Evolutionary conservation across 805 yeast species (phyloP).

Genomic region (Nakazawaea siamensis): DNA sequence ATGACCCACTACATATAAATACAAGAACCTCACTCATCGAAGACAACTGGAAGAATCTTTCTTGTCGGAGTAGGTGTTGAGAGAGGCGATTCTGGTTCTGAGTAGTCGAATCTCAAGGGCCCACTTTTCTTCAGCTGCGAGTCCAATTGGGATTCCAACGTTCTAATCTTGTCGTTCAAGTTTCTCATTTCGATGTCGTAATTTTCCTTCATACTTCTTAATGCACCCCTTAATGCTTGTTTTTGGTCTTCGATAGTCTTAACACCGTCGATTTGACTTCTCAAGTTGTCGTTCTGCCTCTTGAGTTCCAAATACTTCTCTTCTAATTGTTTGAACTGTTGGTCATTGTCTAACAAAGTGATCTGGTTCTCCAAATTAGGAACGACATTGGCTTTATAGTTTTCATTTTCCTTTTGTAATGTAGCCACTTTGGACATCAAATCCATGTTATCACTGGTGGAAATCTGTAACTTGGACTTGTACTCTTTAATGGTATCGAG

Average conservation of each 20-base stretch:
- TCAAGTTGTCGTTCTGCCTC: constrained; percentile 22
- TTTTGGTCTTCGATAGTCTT: constrained; percentile 20
- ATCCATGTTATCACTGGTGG: constrained; percentile 25
- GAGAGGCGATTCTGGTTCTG: background rate
- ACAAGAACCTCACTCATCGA: constrained; percentile 12
- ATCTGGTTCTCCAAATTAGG: constrained; percentile 39
- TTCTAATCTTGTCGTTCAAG: constrained; percentile 17
- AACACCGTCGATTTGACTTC: constrained; percentile 13
- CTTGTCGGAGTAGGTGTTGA: constrained; percentile 9
- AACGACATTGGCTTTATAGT: constrained; percentile 31
- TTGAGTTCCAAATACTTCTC: constrained; percentile 21
- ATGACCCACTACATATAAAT: too few species aligned
- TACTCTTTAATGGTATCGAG: constrained; percentile 40
- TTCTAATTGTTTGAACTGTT: constrained; percentile 14
- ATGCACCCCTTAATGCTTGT: constrained; percentile 22
- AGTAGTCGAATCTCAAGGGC: background rate
- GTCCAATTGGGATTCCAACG: constrained; percentile 13
- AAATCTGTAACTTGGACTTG: constrained; percentile 35
- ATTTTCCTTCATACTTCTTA: constrained; percentile 19
- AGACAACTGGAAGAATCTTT: constrained; percentile 13
- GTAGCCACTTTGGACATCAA: constrained; percentile 31
- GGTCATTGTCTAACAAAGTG: constrained; percentile 22
- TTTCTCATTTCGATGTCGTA: constrained; percentile 18
- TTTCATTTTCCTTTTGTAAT: constrained; percentile 30
- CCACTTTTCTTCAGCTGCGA: background rate